Evolutionary conservation across 306 rosid genomes (phyloP).

Genomic region (Astragalus membranaceus): DNA sequence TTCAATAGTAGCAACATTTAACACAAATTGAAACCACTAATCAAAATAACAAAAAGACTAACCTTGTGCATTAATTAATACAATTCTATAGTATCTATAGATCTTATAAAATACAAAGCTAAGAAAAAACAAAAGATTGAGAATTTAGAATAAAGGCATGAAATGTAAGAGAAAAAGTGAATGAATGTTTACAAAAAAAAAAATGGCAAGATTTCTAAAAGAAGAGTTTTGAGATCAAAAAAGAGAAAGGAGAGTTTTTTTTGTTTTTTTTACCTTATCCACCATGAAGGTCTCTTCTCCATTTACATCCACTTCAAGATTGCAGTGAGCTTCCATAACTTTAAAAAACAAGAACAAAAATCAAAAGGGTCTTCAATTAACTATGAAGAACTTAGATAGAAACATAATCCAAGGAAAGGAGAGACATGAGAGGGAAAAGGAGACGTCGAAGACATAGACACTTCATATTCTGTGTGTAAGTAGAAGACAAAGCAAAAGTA

Average conservation of each 20-base stretch:
- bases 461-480: constrained; percentile 46
- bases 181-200: neutral
- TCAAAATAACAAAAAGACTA: constrained; percentile 11
- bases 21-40: constrained; percentile 2
- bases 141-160: constrained; percentile 10
- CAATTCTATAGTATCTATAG: neutral
- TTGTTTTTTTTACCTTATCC: constrained; percentile 56
- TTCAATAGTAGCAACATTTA: constrained; percentile 16
- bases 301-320: constrained; percentile 91
- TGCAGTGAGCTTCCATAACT: constrained; percentile 55
- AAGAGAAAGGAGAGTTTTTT: neutral
- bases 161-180: neutral
- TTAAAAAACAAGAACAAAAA: constrained; percentile 20
- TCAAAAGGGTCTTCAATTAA: constrained; percentile 5
- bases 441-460: neutral
- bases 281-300: constrained; percentile 85
- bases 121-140: neutral
- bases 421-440: constrained; percentile 18
- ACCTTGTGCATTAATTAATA: neutral
- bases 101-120: constrained; percentile 15
- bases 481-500: constrained; percentile 56
- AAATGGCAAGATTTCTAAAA: neutral
- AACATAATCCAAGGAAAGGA: constrained; percentile 25
- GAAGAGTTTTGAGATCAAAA: neutral
- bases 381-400: constrained; percentile 19